Evolutionary conservation across 2,329 filamentous ascomycete species (phyloP).

Genomic region (Xylariales sp.): DNA sequence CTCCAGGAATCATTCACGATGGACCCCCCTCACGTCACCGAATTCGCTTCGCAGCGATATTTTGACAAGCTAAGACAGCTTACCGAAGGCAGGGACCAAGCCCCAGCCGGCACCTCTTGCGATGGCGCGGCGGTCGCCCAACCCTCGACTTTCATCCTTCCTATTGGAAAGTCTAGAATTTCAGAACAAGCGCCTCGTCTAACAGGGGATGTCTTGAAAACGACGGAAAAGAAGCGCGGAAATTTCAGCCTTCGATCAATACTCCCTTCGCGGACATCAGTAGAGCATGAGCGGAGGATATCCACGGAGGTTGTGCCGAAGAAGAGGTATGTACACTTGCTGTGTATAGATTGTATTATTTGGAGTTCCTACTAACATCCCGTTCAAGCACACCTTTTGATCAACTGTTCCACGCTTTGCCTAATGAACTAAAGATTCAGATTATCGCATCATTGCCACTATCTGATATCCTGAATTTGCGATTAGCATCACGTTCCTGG

Average conservation of each 20-base stretch:
- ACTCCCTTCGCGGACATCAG: slow-evolving; percentile 22
- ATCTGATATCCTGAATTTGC: slow-evolving; percentile 55
- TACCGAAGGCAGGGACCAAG: slow-evolving; percentile 41
- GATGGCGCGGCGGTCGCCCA: slow-evolving; percentile 20
- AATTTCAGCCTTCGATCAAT: slow-evolving; percentile 26
- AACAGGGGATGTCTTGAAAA: slow-evolving; percentile 23
- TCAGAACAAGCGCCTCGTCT: slow-evolving; percentile 17
- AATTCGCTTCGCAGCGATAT: slow-evolving; percentile 63
- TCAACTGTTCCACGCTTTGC: slow-evolving; percentile 53
- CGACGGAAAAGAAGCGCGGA: slow-evolving; percentile 21
- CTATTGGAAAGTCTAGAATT: slow-evolving; percentile 30
- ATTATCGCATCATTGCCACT: slow-evolving; percentile 57
- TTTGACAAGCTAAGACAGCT: slow-evolving; percentile 57
- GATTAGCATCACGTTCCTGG: slow-evolving; percentile 54
- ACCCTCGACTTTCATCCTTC: slow-evolving; percentile 44
- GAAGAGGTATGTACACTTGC: slow-evolving; percentile 17
- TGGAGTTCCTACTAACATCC: neutral
- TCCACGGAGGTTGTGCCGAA: slow-evolving; percentile 18
- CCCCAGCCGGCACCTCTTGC: slow-evolving; percentile 26
- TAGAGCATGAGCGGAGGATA: slow-evolving; percentile 23
- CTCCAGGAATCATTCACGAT: slow-evolving; percentile 33
- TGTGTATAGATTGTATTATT: neutral
- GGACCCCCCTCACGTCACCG: slow-evolving; percentile 60
- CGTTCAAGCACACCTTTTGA: slow-evolving; percentile 42
- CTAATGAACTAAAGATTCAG: slow-evolving; percentile 59